These are phyloP conservation scores for Gossypium thurberi DNA, from an alignment of 345 rosid genomes.

Conservation along the genomic window DNA sequence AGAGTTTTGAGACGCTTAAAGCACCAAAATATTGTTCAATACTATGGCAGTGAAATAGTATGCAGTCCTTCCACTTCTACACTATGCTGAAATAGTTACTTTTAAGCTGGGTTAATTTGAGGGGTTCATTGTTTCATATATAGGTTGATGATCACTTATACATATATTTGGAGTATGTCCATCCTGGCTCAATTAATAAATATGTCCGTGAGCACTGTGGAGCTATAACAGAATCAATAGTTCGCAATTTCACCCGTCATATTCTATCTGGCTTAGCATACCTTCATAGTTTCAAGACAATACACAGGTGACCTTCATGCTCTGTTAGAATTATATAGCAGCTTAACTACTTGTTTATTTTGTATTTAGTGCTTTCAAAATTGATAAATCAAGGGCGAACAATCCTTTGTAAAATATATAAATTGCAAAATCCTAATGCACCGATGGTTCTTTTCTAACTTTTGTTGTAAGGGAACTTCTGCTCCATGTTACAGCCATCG, in stretches of 20 bases:
- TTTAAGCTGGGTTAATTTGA: constrained; percentile 10
- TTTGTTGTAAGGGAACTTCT: not conserved
- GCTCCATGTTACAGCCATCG: not conserved
- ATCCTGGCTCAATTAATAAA: constrained; percentile 61
- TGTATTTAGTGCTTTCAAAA: not conserved
- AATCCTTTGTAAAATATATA: not conserved
- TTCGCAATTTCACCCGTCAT: constrained; percentile 72
- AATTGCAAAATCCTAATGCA: not conserved
- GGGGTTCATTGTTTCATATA: constrained; percentile 11
- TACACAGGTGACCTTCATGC: constrained; percentile 47
- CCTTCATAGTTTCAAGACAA: constrained; percentile 51
- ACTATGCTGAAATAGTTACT: not conserved
- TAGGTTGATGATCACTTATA: constrained; percentile 61
- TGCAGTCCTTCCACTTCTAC: constrained; percentile 10
- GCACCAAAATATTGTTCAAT: constrained; percentile 71
- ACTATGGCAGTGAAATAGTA: constrained; percentile 66
- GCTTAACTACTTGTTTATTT: not conserved
- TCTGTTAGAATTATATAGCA: not conserved
- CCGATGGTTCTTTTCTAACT: not conserved
- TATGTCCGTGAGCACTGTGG: constrained; percentile 51
- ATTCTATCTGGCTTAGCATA: constrained; percentile 56
- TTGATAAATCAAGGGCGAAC: not conserved
- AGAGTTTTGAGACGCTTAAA: constrained; percentile 36
- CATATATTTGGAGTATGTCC: constrained; percentile 57
- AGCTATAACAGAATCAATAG: constrained; percentile 52